Base-by-base conservation (phyloP, 768 basidiomycete species). In the Russula lepida region DNA sequence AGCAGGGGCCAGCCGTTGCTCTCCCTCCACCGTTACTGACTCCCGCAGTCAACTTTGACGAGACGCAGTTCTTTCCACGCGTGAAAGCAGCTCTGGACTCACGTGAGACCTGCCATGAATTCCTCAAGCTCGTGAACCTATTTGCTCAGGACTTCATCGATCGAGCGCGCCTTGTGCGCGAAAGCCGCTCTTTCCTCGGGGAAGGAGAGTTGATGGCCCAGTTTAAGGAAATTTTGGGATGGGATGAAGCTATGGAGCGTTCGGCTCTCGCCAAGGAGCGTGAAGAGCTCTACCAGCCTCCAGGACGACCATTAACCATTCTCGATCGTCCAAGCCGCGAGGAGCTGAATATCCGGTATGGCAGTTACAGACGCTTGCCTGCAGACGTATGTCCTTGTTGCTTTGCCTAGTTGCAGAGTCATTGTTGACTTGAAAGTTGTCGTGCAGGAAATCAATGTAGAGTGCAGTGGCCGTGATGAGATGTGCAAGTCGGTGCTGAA, bases 401-500 rank as follows among this genome's bases (percentile, higher is more conserved):
- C 5, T n/a, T 28, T 48, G 56, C 28, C 57, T 46, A 48, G 17
- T 59, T 60, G 49, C n/a, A n/a, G 53, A 13, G 23, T 49, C 32
- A 6, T 53, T 68, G 32, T 50, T 54, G 25, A 5, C 37, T n/a
- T n/a, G n/a, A n/a, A n/a, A n/a, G 11, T 37, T 17, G 23, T 30
- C 9, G 43, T 53, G 25, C 68, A 97, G 93, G 95, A 95, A 73
- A 83, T 84, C 58, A 86, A 87, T 56, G 85, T 95, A 15, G 77
- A 87, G 0, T 99, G 97, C 69, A 90, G 95, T 2, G 97, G 97
- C 2, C 88, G 97, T 17, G 97, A 98, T 68, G 90, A 93, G 23
- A 95, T 98, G 88, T 98, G 95, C 73, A 88, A 86, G 69, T 85
- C 89, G 7, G 97, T 99, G 5, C 76, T 99, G 55, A 99, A 99